Evolutionary conservation across 2,329 filamentous ascomycete species (phyloP), one percentile per base, ranked within the genome.

Genomic region (Elsinoe arachidis): DNA sequence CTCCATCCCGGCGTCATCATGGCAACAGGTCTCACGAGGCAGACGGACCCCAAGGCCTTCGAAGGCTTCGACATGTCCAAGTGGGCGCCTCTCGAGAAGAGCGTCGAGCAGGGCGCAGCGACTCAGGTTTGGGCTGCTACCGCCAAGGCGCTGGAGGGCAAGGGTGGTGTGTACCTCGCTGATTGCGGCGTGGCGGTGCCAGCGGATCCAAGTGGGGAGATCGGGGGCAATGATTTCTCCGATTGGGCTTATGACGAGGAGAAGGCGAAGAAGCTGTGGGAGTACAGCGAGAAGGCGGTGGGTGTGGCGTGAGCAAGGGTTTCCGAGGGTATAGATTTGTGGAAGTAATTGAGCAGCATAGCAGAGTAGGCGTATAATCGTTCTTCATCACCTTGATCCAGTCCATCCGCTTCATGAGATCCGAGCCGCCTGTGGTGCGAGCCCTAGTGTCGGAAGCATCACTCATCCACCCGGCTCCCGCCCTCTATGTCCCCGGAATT

Each of bases 1-100:
- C 56, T 79, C 5, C 74, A 79, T 56, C 80, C 79, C 0, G 78
- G 80, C 7, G 68, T 71, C 2, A 77, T 76, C 58, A 17, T 46
- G 11, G 30, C 5, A 2, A 67, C 65, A 1, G 61, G 58, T 2
- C 44, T 65, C 26, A 56, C 47, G 10, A 44, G 46, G 4, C 56
- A 61, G 46, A 30, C 62, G 37, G 55, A 43, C 2, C 59, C 61
- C n/a, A 63, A 62, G 0, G 33, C 23, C 14, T 19, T 57, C 9
- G 46, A 51, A 9, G 37, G 34, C 6, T 14, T 47, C 21, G 55
- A 55, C 21, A 41, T 55, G 15, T 35, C n/a, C 6, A 11, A n/a
- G 7, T 46, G 33, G 38, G n/a, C 12, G 30, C 59, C 59, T n/a
- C 30, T 57, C 10, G 34, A 19, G 11, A 53, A 53, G 21, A 57